Evolutionary conservation across 1,284 basidiomycete species (phyloP).

Genomic region (Cryptococcus wingfieldii): DNA sequence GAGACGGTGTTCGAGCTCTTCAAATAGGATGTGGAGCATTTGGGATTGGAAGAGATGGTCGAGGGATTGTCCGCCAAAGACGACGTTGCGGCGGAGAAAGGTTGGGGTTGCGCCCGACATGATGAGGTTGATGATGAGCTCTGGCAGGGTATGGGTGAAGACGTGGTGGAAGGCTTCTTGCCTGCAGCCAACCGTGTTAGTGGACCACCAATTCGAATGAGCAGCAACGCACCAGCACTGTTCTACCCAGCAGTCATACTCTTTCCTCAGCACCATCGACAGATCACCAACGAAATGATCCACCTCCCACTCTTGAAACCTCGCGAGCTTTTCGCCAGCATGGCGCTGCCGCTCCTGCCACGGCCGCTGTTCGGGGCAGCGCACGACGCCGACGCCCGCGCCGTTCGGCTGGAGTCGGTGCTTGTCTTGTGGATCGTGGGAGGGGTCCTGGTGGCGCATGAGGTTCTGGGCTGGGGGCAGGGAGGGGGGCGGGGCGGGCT

Average conservation of each 20-base stretch:
- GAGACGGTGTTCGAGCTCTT: slow-evolving; percentile 43
- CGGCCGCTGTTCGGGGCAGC: slow-evolving; percentile 22
- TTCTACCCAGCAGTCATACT: slow-evolving; percentile 49
- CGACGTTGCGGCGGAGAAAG: slow-evolving; percentile 44
- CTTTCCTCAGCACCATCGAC: slow-evolving; percentile 39
- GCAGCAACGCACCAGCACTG: slow-evolving; percentile 44
- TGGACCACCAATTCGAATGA: too few relatives aligned
- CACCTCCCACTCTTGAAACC: slow-evolving; percentile 38
- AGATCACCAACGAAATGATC: slow-evolving; percentile 43
- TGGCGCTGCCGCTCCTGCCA: slow-evolving; percentile 39
- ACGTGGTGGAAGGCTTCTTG: slow-evolving; percentile 49
- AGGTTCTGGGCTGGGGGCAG: slow-evolving; percentile 37
- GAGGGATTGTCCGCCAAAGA: slow-evolving; percentile 45
- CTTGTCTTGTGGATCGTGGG: slow-evolving; percentile 8
- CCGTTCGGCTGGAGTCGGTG: slow-evolving; percentile 8
- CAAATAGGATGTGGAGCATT: slow-evolving; percentile 42
- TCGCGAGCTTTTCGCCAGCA: slow-evolving; percentile 23
- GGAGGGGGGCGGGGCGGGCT: slow-evolving; percentile 43
- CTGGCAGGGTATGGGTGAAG: slow-evolving; percentile 45
- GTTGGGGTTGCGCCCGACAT: slow-evolving; percentile 40
- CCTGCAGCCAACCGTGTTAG: slow-evolving; percentile 23
- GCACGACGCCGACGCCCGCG: slow-evolving; percentile 12
- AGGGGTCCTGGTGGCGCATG: slow-evolving; percentile 36
- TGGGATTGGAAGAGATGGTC: slow-evolving; percentile 43
- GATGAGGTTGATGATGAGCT: slow-evolving; percentile 46